phyloP scores from a whole-genome alignment of 2,329 filamentous ascomycete species.

The Ceratocystis destructans region DNA sequence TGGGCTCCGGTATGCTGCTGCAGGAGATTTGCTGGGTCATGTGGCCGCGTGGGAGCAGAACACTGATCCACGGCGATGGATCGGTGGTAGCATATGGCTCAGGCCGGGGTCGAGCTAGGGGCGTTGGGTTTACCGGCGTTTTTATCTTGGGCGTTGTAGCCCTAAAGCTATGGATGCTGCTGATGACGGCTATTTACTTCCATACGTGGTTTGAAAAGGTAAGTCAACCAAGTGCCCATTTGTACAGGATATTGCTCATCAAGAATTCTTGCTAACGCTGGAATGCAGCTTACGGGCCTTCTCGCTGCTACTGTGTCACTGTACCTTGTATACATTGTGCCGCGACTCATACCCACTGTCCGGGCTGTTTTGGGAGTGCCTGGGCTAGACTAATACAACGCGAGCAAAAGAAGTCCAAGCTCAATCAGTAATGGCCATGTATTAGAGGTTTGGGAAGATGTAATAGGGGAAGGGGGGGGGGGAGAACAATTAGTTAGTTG shows the following conservation, averaged over 20 bases:
- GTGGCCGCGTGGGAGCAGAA: slow-evolving; percentile 46
- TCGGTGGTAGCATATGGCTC: slow-evolving; percentile 39
- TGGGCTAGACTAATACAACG: slow-evolving; percentile 31
- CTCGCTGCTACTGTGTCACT: slow-evolving; percentile 34
- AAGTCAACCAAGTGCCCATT: slow-evolving; percentile 22
- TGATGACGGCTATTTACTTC: slow-evolving; percentile 98
- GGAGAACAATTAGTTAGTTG: too few relatives aligned
- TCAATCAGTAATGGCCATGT: neutral
- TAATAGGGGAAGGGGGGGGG: neutral
- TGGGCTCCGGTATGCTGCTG: slow-evolving; percentile 67
- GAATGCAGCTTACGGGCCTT: slow-evolving; percentile 38
- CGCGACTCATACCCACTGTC: slow-evolving; percentile 35
- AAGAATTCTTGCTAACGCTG: slow-evolving; percentile 21
- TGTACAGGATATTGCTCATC: neutral
- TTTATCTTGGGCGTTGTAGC: slow-evolving; percentile 50
- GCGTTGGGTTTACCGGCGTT: slow-evolving; percentile 33
- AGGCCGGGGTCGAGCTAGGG: slow-evolving; percentile 31
- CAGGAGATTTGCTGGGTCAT: slow-evolving; percentile 60
- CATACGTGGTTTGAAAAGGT: slow-evolving; percentile 98
- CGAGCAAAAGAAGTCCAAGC: neutral
- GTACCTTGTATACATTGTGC: slow-evolving; percentile 39
- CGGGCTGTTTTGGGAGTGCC: slow-evolving; percentile 37
- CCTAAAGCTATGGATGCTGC: slow-evolving; percentile 83
- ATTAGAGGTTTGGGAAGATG: neutral
- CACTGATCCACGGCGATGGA: slow-evolving; percentile 52